These are phyloP conservation scores for Penicillium argentinense DNA, from an alignment of 495 filamentous ascomycete species.

Conservation along the genomic window DNA sequence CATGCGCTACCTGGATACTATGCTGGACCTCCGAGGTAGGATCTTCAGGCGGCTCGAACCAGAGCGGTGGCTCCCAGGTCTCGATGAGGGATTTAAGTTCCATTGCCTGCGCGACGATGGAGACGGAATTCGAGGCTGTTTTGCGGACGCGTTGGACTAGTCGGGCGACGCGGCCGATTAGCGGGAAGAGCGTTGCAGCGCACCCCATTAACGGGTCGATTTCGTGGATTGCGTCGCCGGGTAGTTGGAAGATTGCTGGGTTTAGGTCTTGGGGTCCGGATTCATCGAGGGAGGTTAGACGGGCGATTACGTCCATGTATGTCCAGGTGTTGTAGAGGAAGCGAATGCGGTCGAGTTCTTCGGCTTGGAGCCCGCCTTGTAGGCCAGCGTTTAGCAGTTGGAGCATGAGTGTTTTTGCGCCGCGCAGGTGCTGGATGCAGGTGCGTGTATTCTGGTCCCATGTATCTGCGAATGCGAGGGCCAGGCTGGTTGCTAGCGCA, in stretches of 20 bases:
- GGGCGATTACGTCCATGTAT: constrained; percentile 81
- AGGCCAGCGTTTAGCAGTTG: constrained; percentile 51
- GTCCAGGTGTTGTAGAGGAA: constrained; percentile 79
- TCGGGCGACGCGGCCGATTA: constrained; percentile 69
- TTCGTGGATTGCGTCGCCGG: constrained; percentile 48
- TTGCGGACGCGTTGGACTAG: constrained; percentile 65
- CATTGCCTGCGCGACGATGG: constrained; percentile 63
- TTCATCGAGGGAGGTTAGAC: constrained; percentile 65
- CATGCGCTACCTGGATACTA: constrained; percentile 69
- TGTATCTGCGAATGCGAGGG: constrained; percentile 73
- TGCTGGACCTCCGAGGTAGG: constrained; percentile 63
- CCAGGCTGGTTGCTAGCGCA: constrained; percentile 72
- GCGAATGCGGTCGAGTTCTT: constrained; percentile 57
- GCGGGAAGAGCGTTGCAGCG: constrained; percentile 68
- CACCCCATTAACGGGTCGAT: constrained; percentile 79
- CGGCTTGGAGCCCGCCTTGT: constrained; percentile 26
- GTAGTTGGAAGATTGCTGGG: constrained; percentile 35
- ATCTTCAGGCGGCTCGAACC: constrained; percentile 66
- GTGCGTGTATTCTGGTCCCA: constrained; percentile 78
- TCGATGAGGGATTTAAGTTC: constrained; percentile 64
- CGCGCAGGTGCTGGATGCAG: constrained; percentile 71
- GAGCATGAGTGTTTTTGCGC: constrained; percentile 64
- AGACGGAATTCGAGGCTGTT: constrained; percentile 56
- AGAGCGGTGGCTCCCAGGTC: constrained; percentile 59
- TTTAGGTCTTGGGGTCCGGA: constrained; percentile 58